A percentile compares a stretch with the other conserved stretches of the same genome.
These are phyloP conservation scores for Pyronema domesticum DNA, from an alignment of 495 filamentous ascomycete species.

Conservation along the genomic window DNA sequence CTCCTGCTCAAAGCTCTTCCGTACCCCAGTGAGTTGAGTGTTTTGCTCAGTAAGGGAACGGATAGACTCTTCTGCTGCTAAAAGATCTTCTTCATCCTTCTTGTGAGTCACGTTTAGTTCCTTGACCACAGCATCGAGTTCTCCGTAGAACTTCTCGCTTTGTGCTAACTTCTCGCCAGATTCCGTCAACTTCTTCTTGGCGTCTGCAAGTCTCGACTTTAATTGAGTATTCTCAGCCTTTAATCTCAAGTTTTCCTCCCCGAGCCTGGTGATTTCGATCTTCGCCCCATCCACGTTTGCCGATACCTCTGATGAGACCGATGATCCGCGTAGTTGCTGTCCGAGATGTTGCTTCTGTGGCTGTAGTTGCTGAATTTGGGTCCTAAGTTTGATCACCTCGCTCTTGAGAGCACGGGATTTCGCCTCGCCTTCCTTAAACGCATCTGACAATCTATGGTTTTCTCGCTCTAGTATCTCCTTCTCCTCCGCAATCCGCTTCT, in stretches of 20 bases:
- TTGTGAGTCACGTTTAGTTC: constrained; percentile 1
- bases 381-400: not conserved
- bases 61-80: constrained; percentile 3
- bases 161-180: too few species aligned
- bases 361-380: not conserved
- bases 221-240: not conserved
- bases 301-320: not conserved
- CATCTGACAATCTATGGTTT: not conserved
- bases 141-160: too few species aligned
- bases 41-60: constrained; percentile 13
- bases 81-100: constrained; percentile 7
- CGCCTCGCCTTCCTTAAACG: not conserved
- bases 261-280: not conserved
- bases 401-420: not conserved
- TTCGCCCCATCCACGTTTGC: not conserved
- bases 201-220: not conserved
- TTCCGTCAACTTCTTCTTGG: not conserved
- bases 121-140: constrained; percentile 11
- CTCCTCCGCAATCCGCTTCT: constrained; percentile 9
- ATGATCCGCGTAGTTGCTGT: not conserved
- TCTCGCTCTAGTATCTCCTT: constrained; percentile 2
- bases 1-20: constrained; percentile 15
- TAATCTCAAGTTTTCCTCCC: not conserved
- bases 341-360: not conserved
- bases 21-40: constrained; percentile 17